Conservation (phyloP, 2,329 filamentous ascomycete species). For the Nemania sp. region DNA sequence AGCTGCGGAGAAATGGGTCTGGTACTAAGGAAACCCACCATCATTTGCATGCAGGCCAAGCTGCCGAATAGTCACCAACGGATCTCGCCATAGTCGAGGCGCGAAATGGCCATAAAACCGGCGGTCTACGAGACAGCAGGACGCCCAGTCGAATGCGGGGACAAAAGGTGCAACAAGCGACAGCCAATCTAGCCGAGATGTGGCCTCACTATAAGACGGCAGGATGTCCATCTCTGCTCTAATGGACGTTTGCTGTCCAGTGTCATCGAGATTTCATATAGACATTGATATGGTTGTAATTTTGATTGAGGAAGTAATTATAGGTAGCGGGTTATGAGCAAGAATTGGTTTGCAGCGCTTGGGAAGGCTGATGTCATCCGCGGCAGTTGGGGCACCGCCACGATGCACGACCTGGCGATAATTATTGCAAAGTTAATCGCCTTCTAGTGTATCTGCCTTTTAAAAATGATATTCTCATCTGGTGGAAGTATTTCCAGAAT, state of each 20-base stretch:
- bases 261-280: not conserved
- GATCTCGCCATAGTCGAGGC: conserved; percentile 56
- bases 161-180: conserved; percentile 51
- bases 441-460: no score
- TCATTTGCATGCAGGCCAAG: conserved; percentile 49
- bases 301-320: not conserved
- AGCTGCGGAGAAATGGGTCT: not conserved
- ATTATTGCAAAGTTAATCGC: no score
- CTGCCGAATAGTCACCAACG: conserved; percentile 45
- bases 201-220: conserved; percentile 60
- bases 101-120: conserved; percentile 54
- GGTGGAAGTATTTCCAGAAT: no score
- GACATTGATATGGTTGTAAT: not conserved
- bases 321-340: not conserved
- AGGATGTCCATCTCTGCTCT: conserved; percentile 40
- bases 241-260: not conserved
- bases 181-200: conserved; percentile 52
- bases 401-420: not conserved
- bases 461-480: no score
- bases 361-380: conserved; percentile 16
- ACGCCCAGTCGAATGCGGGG: conserved; percentile 45
- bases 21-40: conserved; percentile 39
- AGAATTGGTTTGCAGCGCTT: not conserved
- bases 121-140: conserved; percentile 53
- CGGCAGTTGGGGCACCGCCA: conserved; percentile 10